phyloP scores from a whole-genome alignment of 2,329 filamentous ascomycete genomes.

The Coniochaeta prunicola region DNA sequence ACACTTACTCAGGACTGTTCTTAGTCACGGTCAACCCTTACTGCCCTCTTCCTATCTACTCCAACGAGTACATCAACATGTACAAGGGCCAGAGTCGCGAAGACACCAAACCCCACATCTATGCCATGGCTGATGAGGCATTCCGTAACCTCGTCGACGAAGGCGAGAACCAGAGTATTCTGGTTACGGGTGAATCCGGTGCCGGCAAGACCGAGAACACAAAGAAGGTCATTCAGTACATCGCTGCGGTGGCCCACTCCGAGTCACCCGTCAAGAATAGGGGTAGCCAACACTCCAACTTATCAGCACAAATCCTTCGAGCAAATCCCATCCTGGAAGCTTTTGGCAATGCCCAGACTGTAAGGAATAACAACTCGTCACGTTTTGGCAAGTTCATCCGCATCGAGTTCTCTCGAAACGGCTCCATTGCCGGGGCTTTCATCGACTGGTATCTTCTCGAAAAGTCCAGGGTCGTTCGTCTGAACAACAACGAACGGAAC shows the following conservation, averaged over 20 bases:
- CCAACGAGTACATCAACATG: slow-evolving; percentile 95
- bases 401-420: slow-evolving; percentile 83
- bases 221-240: slow-evolving; percentile 98
- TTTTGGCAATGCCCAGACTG: slow-evolving; percentile 96
- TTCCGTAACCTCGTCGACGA: slow-evolving; percentile 95
- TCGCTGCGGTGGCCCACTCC: slow-evolving; percentile 84
- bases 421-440: slow-evolving; percentile 89
- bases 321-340: slow-evolving; percentile 97
- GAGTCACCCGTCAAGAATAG: slow-evolving; percentile 62
- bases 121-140: slow-evolving; percentile 93
- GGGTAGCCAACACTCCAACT: slow-evolving; percentile 59
- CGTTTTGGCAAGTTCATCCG: slow-evolving; percentile 98
- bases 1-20: slow-evolving; percentile 96
- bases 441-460: slow-evolving; percentile 98
- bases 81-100: slow-evolving; percentile 88
- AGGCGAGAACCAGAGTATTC: slow-evolving; percentile 91
- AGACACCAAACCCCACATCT: slow-evolving; percentile 95
- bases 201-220: slow-evolving; percentile 99
- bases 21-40: slow-evolving; percentile 97
- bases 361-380: slow-evolving; percentile 97
- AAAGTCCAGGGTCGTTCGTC: slow-evolving; percentile 91
- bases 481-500: slow-evolving; percentile 83
- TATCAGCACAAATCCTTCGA: slow-evolving; percentile 92
- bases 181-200: slow-evolving; percentile 96
- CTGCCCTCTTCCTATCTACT: slow-evolving; percentile 89